Conservation (phyloP, 441 rosid genomes). For the Adansonia madagascariensis region DNA sequence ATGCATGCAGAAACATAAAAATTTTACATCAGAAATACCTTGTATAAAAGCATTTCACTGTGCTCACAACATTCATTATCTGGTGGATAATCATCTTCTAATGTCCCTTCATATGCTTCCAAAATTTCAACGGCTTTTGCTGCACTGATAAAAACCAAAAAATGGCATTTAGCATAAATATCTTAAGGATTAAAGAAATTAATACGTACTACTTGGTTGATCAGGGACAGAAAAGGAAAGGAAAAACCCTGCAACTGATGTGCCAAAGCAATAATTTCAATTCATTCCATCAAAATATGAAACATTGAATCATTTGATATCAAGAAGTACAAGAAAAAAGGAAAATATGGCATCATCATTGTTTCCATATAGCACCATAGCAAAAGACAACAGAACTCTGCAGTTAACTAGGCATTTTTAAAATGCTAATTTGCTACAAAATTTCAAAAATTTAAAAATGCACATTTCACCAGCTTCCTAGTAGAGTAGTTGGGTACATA, state of each 20-base stretch:
- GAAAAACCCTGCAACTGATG: background rate
- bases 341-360: background rate
- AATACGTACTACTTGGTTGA: background rate
- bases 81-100: constrained; percentile 98
- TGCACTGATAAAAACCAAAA: constrained; percentile 51
- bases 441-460: background rate
- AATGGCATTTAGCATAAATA: constrained; percentile 21
- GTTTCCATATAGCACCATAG: too few relatives aligned
- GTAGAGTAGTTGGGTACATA: background rate
- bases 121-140: constrained; percentile 96
- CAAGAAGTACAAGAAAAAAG: background rate
- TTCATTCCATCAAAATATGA: background rate
- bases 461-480: background rate
- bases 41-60: constrained; percentile 96
- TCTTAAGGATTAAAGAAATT: background rate
- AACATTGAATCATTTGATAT: background rate
- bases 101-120: constrained; percentile 98
- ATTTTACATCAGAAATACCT: constrained; percentile 51
- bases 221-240: background rate
- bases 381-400: background rate
- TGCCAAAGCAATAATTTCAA: background rate
- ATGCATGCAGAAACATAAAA: background rate
- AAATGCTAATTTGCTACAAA: constrained; percentile 20
- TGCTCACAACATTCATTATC: constrained; percentile 97
- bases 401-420: constrained; percentile 1